Evolutionary conservation across 345 rosid genomes (phyloP).

Genomic region (Excoecaria agallocha): DNA sequence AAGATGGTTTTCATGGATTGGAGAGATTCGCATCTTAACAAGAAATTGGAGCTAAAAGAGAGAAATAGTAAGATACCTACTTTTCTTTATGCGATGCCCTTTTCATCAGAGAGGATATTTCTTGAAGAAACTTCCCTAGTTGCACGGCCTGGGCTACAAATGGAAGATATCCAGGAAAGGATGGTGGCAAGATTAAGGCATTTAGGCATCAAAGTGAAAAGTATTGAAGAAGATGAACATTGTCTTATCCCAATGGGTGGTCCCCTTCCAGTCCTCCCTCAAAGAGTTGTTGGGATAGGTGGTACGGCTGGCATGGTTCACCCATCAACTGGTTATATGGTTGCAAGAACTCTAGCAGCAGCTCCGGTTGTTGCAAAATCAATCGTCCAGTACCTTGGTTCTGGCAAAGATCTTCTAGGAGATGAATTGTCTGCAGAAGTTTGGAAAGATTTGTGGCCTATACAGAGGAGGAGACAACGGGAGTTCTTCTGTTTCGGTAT

Average conservation of each 20-base stretch:
- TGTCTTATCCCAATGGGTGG: slow-evolving; percentile 99
- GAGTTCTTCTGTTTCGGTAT: slow-evolving; percentile 99
- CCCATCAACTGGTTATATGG: slow-evolving; percentile 96
- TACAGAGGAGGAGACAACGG: slow-evolving; percentile 83
- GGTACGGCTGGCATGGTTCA: slow-evolving; percentile 98
- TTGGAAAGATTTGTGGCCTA: slow-evolving; percentile 97
- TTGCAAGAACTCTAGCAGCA: slow-evolving; percentile 93
- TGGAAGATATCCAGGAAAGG: slow-evolving; percentile 91
- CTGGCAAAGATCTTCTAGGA: slow-evolving; percentile 44
- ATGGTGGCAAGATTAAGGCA: slow-evolving; percentile 91
- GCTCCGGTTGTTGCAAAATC: slow-evolving; percentile 89
- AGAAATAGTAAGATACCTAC: slow-evolving; percentile 77
- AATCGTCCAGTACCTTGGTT: slow-evolving; percentile 67
- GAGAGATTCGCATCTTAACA: slow-evolving; percentile 81
- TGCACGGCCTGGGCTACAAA: slow-evolving; percentile 78
- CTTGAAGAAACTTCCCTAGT: slow-evolving; percentile 94
- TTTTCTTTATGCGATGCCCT: slow-evolving; percentile 94
- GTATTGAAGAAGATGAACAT: slow-evolving; percentile 85
- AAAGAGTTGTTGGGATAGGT: slow-evolving; percentile 89
- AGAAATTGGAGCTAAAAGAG: slow-evolving; percentile 42
- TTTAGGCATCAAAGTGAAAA: slow-evolving; percentile 70
- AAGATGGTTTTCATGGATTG: slow-evolving; percentile 99
- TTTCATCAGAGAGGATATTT: slow-evolving; percentile 70
- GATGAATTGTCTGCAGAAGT: slow-evolving; percentile 65
- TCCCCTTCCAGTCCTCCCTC: slow-evolving; percentile 91